Evolutionary conservation across 352 stramenopile species (phyloP), one percentile per base, ranked within the genome.

Genomic region (Phytophthora sansomeana): DNA sequence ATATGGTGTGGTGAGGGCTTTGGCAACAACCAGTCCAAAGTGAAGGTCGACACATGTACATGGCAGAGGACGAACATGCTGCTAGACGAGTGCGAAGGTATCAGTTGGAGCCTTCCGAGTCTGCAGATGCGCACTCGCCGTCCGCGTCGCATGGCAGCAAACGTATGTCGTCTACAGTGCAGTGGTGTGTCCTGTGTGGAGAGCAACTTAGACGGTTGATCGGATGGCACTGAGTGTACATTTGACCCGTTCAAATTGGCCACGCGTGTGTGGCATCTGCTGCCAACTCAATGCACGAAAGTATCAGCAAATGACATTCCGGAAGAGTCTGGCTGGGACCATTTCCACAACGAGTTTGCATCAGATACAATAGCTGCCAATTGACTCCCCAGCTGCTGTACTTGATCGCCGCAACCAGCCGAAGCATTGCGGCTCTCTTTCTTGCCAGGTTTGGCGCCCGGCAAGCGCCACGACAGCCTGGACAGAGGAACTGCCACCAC

Each of bases 221-320:
- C 50, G 52, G 44, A 63, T 69, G 61, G 52, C 17, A 29, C 24
- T 28, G 32, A n/a, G 36, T 35, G 13, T 9, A 46, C 33, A 24
- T n/a, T 39, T 2, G 36, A 50, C 16, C 39, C 39, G 26, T 16
- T 32, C 54, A 21, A 50, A n/a, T n/a, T n/a, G n/a, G n/a, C n/a
- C n/a, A n/a, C n/a, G n/a, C n/a, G n/a, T n/a, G 30, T 8, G 26
- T 35, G 21, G 54, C 62, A 64, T 60, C 48, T 69, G 62, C 47
- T 60, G n/a, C 36, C 28, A 30, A 17, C 32, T 21, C 50, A 42
- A 29, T 29, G 49, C 50, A 61, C 59, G 41, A 55, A 55, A 51
- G 39, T 50, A 21, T 17, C 43, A 51, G 50, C 59, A 61, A 61
- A 43, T 56, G 50, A 36, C n/a, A 52, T 43, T n/a, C 6, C 49